Base-by-base conservation (phyloP, 805 yeast genomes). In the Barnettozyma botsteinii region DNA sequence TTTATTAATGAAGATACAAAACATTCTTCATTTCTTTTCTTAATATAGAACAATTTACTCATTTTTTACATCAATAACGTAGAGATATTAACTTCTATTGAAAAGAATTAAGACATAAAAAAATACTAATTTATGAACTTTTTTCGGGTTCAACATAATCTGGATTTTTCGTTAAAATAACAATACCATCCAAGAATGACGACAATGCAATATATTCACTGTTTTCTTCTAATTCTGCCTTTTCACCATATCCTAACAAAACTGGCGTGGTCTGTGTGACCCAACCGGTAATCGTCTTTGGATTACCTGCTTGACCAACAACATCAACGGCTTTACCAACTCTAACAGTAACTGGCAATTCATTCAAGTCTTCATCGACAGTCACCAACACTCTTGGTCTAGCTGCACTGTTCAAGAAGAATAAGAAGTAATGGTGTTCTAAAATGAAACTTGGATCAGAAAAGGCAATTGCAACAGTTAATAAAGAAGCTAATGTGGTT, bases 261-360 rank as follows among this genome's bases (percentile, higher is more conserved):
- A 93, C 99, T 1, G 99, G 99, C 0, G 99, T 93, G 5, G 93
- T 85, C 57, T 93, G 98, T 2, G 99, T 93, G 17, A 93, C 98
- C 98, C 98, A 93, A 27, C 99, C 99, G 4, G 99, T 93, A 35
- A 93, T 93, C 11, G 97, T 89, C 71, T 93, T 93, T 35, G 98
- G 99, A 53, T 86, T 87, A 67, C 99, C 99, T 0, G 98, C 99
- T 63, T 91, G 98, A 25, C 98, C 99, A 47, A 93, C 98, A 29
- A 89, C 87, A 60, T 93, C 98, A 22, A 93, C 98, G 7, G 98
- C 98, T 66, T 91, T 97, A 47, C 99, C 99, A 23, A 93, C 98
- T 59, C 99, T 77, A 9, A 93, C 98, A 51, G 87, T 91, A 9
- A 93, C 98, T 69, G 91, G 91, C 47, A 93, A 67, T 51, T 88